Evolutionary conservation across 371 early-diverging fungal genomes (phyloP).

Genomic region (Dichotomocladium elegans): DNA sequence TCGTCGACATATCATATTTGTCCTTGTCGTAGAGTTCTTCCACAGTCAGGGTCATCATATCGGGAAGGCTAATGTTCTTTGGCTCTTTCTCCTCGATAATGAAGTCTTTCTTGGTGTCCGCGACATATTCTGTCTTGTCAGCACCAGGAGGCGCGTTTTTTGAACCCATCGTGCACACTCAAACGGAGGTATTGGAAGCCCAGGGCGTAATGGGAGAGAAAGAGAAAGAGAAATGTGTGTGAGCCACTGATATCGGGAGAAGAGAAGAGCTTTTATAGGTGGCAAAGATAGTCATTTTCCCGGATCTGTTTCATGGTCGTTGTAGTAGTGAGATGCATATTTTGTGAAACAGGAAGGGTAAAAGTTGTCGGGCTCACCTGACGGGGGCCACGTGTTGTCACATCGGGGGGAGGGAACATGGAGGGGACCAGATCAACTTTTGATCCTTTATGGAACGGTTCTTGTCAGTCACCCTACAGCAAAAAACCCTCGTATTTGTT

Average conservation of each 20-base stretch:
- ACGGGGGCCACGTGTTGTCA: neutral
- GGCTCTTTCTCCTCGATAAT: neutral
- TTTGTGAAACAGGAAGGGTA: neutral
- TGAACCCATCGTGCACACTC: neutral
- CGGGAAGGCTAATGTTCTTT: neutral
- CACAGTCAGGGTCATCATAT: conserved; percentile 44
- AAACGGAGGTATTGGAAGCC: neutral
- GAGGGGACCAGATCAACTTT: no score
- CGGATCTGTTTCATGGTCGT: neutral
- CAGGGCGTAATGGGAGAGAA: neutral
- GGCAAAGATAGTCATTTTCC: neutral
- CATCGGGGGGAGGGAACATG: no score
- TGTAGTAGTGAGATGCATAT: neutral
- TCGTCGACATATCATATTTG: conserved; percentile 74
- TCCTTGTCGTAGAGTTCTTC: conserved; percentile 79
- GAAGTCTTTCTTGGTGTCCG: neutral
- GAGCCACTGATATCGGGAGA: no score
- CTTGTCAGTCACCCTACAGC: no score
- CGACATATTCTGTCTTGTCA: neutral
- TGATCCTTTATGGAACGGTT: no score
- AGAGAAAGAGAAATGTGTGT: neutral
- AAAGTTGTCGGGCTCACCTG: neutral
- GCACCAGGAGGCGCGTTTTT: neutral
- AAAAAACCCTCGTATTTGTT: no score
- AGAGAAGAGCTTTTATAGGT: neutral